These are phyloP conservation scores for Pelagomonas calceolata DNA, from an alignment of 108 stramenopile genomes.

Conservation along the genomic window DNA sequence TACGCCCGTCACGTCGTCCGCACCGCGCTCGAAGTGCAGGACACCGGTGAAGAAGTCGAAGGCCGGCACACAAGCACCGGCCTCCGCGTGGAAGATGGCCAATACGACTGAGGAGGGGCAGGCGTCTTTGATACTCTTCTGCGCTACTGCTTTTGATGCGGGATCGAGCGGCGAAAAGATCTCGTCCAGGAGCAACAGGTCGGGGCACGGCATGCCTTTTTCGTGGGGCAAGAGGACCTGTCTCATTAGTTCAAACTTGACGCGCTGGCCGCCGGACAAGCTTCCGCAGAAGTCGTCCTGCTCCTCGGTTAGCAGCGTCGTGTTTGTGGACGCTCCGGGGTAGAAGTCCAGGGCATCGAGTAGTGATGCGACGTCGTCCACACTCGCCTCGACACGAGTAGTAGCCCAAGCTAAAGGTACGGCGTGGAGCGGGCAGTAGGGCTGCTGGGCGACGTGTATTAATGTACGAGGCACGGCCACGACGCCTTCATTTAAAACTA, in stretches of 20 bases:
- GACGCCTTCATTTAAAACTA: neutral
- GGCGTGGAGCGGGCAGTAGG: neutral
- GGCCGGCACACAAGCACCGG: neutral
- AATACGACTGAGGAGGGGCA: neutral
- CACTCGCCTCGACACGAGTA: neutral
- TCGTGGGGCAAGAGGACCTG: neutral
- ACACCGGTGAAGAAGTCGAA: neutral
- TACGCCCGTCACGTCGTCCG: no score
- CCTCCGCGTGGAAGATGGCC: neutral
- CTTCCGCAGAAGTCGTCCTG: neutral
- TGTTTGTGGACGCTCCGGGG: neutral
- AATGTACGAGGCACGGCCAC: neutral
- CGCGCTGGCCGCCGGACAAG: neutral
- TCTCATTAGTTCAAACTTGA: neutral
- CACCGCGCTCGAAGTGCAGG: neutral
- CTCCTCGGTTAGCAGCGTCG: neutral
- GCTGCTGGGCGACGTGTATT: neutral
- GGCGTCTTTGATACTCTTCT: neutral
- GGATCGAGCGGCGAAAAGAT: neutral
- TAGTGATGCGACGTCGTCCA: neutral
- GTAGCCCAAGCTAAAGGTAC: neutral
- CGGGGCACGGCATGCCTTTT: neutral
- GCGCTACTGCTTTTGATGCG: neutral
- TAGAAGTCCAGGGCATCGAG: neutral
- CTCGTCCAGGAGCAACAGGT: neutral